Base-by-base conservation (phyloP, 2,329 filamentous ascomycete genomes). In the Alternaria rosae region DNA sequence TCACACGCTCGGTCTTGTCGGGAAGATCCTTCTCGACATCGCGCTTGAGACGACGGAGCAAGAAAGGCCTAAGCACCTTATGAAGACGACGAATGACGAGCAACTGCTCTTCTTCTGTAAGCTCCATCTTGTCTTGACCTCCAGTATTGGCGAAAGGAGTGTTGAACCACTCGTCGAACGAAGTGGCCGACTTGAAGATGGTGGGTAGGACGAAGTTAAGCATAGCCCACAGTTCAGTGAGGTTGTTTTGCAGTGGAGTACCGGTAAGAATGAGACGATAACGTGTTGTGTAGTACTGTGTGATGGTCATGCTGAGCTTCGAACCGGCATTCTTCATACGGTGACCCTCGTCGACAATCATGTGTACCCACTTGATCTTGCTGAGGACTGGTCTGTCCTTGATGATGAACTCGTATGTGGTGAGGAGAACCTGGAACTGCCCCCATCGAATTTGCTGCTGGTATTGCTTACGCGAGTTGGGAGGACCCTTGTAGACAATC, bases 151-250 rank as follows among this genome's bases (percentile, higher is more conserved):
- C 95, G 79, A 99, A 99, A 0, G 95, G 95, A 25, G 95, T 99
- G 78, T 98, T 99, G 88, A 99, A 99, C 95, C 95, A 99, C 80
- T 99, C 95, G 79, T 99, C 95, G 76, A 99, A 99, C 2, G 94
- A 98, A 78, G 95, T 97, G 65, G 94, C 93, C 3, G 95, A 98
- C 80, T 99, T 99, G 89, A 99, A 99, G 70, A 99, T 99, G 71
- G 93, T 98, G 4, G 95, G 95, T 51, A 99, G 85, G 42, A 97
- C 95, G 79, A 99, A 99, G 83, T 99, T 99, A 75, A 99, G 91
- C 85, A 99, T 90, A 25, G 95, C 93, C 95, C 95, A 99, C 73
- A 99, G 83, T 78, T 99, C 95, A 4, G 93, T 89, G 42, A 99
- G 85, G 78, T 98, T 99, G 83, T 99, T 99, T 81, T 99, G 94